Conservation (phyloP, 2,329 filamentous ascomycete species). For the Lasiodiplodia citricola region DNA sequence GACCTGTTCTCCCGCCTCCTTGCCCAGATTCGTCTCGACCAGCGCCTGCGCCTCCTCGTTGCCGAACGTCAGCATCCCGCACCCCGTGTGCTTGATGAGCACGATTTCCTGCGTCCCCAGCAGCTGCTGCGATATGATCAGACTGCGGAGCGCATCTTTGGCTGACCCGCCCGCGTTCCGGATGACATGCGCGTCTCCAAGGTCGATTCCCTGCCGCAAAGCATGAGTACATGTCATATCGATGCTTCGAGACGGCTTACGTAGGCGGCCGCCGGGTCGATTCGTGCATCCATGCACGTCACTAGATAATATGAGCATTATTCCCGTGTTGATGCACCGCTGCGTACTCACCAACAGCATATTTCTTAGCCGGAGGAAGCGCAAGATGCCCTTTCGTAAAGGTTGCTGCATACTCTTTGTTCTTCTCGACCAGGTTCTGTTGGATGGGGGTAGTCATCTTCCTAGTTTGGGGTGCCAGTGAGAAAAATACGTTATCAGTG, state of each 20-base stretch:
- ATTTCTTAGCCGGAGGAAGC: slow-evolving; percentile 72
- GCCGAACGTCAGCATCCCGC: slow-evolving; percentile 74
- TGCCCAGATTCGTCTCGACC: slow-evolving; percentile 65
- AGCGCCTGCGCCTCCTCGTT: slow-evolving; percentile 61
- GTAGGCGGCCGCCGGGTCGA: slow-evolving; percentile 66
- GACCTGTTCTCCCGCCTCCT: slow-evolving; percentile 53
- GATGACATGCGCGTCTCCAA: slow-evolving; percentile 80
- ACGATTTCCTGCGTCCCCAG: slow-evolving; percentile 78
- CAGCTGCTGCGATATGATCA: slow-evolving; percentile 80
- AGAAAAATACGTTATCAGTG: neutral
- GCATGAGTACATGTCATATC: neutral
- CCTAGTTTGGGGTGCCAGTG: neutral
- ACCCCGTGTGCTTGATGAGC: slow-evolving; percentile 75
- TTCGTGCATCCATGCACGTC: slow-evolving; percentile 82
- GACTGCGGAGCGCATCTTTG: slow-evolving; percentile 71
- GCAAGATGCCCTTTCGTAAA: slow-evolving; percentile 72
- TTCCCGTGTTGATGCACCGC: neutral
- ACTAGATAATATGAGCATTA: slow-evolving; percentile 49
- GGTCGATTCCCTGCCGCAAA: slow-evolving; percentile 65
- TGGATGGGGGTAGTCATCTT: slow-evolving; percentile 55
- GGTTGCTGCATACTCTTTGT: slow-evolving; percentile 60
- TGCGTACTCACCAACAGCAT: slow-evolving; percentile 61
- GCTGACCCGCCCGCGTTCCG: slow-evolving; percentile 64
- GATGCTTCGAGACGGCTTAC: neutral
- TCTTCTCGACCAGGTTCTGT: slow-evolving; percentile 62